phyloP scores from a whole-genome alignment of 345 rosid species.

The Hypericum androsaemum region DNA sequence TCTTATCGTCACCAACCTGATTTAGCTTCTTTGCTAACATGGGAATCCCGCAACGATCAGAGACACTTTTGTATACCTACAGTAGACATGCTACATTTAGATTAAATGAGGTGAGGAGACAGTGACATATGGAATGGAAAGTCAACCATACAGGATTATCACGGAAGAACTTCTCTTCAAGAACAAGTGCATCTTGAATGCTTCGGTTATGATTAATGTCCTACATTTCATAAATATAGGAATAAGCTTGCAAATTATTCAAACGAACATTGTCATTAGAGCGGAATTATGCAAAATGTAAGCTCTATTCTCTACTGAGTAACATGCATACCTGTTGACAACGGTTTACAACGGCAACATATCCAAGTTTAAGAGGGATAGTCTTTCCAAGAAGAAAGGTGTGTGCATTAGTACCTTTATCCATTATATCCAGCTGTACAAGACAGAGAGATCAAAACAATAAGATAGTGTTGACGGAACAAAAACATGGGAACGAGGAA shows the following conservation, averaged over 20 bases:
- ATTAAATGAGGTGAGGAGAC: not conserved
- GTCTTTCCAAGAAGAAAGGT: slow-evolving; percentile 53
- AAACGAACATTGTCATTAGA: slow-evolving; percentile 1
- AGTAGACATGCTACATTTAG: slow-evolving; percentile 3
- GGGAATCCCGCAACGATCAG: slow-evolving; percentile 56
- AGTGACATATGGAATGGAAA: slow-evolving; percentile 15
- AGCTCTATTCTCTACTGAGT: not conserved
- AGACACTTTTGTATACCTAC: slow-evolving; percentile 50
- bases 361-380: slow-evolving; percentile 55
- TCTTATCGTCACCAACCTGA: slow-evolving; percentile 31
- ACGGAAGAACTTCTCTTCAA: slow-evolving; percentile 44
- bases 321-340: slow-evolving; percentile 44
- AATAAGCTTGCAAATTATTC: not conserved
- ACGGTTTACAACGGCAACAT: slow-evolving; percentile 65
- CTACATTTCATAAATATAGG: slow-evolving; percentile 17
- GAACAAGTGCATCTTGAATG: slow-evolving; percentile 44
- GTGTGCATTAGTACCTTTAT: slow-evolving; percentile 55
- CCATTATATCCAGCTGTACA: slow-evolving; percentile 69
- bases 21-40: slow-evolving; percentile 67
- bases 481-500: not conserved
- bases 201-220: slow-evolving; percentile 48
- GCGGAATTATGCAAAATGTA: not conserved
- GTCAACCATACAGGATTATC: slow-evolving; percentile 33
- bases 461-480: slow-evolving; percentile 7
- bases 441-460: slow-evolving; percentile 6